A percentile compares a stretch with the other conserved stretches of the same genome.
phyloP scores from a whole-genome alignment of 2,329 filamentous ascomycete genomes.

The Exophiala viscosa region DNA sequence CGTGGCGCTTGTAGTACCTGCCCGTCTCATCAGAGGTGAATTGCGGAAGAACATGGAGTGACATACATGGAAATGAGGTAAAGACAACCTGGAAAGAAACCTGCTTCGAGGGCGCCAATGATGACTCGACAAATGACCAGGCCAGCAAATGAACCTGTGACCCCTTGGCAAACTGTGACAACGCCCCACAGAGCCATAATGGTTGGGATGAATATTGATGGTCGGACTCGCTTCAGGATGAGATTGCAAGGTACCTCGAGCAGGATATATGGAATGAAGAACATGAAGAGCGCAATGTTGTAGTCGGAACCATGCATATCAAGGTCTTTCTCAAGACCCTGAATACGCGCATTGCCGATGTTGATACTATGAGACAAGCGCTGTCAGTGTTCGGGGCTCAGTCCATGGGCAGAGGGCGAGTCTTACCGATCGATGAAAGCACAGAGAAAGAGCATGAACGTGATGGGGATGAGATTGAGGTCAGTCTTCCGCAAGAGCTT shows the following conservation, averaged over 20 bases:
- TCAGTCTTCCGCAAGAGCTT: constrained; percentile 49
- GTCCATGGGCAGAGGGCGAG: neutral
- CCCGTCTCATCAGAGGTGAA: constrained; percentile 27
- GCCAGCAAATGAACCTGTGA: constrained; percentile 32
- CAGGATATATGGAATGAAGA: constrained; percentile 26
- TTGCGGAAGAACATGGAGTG: constrained; percentile 13
- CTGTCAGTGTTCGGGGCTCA: neutral
- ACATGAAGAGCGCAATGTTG: constrained; percentile 29
- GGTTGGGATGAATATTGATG: constrained; percentile 24
- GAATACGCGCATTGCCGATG: constrained; percentile 47
- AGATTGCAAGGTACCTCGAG: constrained; percentile 46
- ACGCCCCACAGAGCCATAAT: constrained; percentile 32
- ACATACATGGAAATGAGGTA: constrained; percentile 27
- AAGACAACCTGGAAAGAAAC: constrained; percentile 37
- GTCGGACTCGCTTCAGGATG: constrained; percentile 36
- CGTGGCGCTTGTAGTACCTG: constrained; percentile 37
- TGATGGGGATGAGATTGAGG: constrained; percentile 46
- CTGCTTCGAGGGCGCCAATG: constrained; percentile 34
- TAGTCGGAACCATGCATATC: constrained; percentile 43
- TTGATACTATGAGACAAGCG: constrained; percentile 36
- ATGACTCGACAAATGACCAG: constrained; percentile 33
- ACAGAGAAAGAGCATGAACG: constrained; percentile 45
- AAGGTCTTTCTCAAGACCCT: constrained; percentile 43
- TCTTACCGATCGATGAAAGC: constrained; percentile 36
- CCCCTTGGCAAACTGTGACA: constrained; percentile 39